A percentile compares a stretch with the other conserved stretches of the same genome.
These are phyloP conservation scores for Candida palmyrensis DNA, from an alignment of 805 yeast genomes.

Conservation along the genomic window DNA sequence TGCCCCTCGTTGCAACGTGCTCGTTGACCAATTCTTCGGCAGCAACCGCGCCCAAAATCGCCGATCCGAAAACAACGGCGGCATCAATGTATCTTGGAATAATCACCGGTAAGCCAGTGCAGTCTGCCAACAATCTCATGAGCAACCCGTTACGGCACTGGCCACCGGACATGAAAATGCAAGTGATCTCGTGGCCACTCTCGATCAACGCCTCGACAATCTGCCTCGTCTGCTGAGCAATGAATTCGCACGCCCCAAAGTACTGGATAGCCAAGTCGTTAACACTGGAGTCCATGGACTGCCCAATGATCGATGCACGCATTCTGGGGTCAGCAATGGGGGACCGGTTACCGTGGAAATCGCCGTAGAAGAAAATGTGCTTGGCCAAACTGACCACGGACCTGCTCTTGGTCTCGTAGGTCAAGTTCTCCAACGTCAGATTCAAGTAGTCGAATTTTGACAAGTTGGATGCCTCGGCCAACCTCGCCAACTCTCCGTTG, in stretches of 20 bases:
- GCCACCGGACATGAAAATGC: slow-evolving; percentile 91
- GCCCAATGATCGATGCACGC: slow-evolving; percentile 91
- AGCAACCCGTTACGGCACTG: slow-evolving; percentile 90
- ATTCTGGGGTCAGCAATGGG: slow-evolving; percentile 95
- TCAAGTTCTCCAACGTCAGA: slow-evolving; percentile 63
- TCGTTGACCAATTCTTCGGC: slow-evolving; percentile 55
- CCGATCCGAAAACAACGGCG: slow-evolving; percentile 95
- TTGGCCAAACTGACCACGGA: slow-evolving; percentile 78
- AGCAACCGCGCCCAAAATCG: slow-evolving; percentile 92
- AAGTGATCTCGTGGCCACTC: slow-evolving; percentile 70
- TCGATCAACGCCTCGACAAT: slow-evolving; percentile 80
- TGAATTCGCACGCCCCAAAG: slow-evolving; percentile 93
- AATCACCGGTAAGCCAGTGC: slow-evolving; percentile 86
- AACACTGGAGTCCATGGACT: slow-evolving; percentile 82
- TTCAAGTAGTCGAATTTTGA: slow-evolving; percentile 84
- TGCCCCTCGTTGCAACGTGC: slow-evolving; percentile 27
- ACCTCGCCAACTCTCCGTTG: slow-evolving; percentile 58
- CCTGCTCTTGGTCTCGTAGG: slow-evolving; percentile 50
- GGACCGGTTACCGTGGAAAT: slow-evolving; percentile 92
- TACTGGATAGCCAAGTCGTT: slow-evolving; percentile 83
- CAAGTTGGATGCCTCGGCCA: slow-evolving; percentile 62
- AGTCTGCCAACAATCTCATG: slow-evolving; percentile 86
- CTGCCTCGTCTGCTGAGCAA: slow-evolving; percentile 96
- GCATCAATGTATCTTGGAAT: slow-evolving; percentile 95
- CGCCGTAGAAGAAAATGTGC: slow-evolving; percentile 90